Evolutionary conservation across 1,284 basidiomycete species (phyloP).

Genomic region (Veloporphyrellus conicus): DNA sequence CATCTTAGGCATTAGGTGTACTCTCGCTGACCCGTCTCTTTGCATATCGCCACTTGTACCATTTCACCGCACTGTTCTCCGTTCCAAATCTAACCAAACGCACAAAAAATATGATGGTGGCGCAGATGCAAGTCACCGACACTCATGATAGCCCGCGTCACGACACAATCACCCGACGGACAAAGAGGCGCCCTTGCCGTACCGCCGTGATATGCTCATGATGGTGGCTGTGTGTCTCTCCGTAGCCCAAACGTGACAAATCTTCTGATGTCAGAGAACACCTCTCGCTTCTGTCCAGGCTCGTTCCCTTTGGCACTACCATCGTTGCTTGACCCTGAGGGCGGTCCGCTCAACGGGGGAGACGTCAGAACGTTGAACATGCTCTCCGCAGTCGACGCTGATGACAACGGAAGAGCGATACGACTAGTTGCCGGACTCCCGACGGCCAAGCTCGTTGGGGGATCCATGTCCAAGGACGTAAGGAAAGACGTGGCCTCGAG

Average conservation of each 20-base stretch:
- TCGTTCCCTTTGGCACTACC: conserved; percentile 42
- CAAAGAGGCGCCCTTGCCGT: background rate
- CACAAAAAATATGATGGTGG: conserved; percentile 13
- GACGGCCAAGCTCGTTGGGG: conserved; percentile 46
- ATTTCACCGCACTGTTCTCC: conserved; percentile 11
- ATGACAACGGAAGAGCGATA: conserved; percentile 46
- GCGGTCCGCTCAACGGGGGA: conserved; percentile 52
- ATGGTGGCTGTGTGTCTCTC: conserved; percentile 53
- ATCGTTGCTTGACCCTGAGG: conserved; percentile 47
- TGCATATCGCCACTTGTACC: conserved; percentile 16
- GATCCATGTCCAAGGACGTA: conserved; percentile 92
- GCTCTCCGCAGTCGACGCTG: conserved; percentile 40
- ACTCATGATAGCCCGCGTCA: background rate
- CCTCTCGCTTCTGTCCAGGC: conserved; percentile 56
- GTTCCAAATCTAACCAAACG: background rate
- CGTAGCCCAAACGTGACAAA: conserved; percentile 83
- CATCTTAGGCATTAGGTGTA: background rate
- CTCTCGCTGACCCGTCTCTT: conserved; percentile 1
- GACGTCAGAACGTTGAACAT: conserved; percentile 57
- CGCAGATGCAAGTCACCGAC: background rate
- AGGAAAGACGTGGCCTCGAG: conserved; percentile 87
- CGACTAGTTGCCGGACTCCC: conserved; percentile 59
- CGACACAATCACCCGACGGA: background rate
- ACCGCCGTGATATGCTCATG: conserved; percentile 19
- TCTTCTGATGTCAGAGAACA: conserved; percentile 80